phyloP scores from a whole-genome alignment of 2,329 filamentous ascomycete genomes.

The Calonectria henricotiae region DNA sequence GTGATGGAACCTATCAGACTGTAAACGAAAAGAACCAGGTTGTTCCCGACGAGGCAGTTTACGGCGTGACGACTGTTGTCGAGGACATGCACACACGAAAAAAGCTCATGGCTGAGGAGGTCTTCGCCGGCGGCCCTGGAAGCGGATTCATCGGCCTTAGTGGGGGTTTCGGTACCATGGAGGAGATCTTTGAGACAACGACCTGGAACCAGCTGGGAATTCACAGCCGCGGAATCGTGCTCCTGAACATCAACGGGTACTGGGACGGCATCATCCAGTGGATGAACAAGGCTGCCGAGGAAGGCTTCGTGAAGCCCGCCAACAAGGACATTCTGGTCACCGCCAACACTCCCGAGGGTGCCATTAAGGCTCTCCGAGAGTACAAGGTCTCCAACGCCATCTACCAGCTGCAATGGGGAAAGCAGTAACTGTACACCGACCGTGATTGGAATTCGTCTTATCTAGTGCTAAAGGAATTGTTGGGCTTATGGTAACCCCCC shows the following conservation, averaged over 20 bases:
- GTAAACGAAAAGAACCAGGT: slow-evolving; percentile 67
- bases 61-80: slow-evolving; percentile 90
- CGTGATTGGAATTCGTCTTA: slow-evolving; percentile 2
- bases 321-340: slow-evolving; percentile 87
- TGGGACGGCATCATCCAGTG: slow-evolving; percentile 90
- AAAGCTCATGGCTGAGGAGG: slow-evolving; percentile 91
- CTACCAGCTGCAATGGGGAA: slow-evolving; percentile 87
- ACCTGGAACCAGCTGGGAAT: slow-evolving; percentile 99
- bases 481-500: slow-evolving; percentile 29
- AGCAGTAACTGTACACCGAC: slow-evolving; percentile 64
- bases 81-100: slow-evolving; percentile 98
- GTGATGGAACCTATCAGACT: slow-evolving; percentile 71
- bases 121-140: slow-evolving; percentile 85
- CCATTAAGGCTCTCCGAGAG: slow-evolving; percentile 78
- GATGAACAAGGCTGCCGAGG: slow-evolving; percentile 82
- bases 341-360: slow-evolving; percentile 80
- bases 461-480: slow-evolving; percentile 11
- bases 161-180: slow-evolving; percentile 94
- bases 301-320: slow-evolving; percentile 82
- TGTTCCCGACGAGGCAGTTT: slow-evolving; percentile 77
- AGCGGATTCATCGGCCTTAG: slow-evolving; percentile 91
- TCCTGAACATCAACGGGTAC: slow-evolving; percentile 92
- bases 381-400: slow-evolving; percentile 85
- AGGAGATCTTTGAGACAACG: slow-evolving; percentile 92
- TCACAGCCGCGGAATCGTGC: slow-evolving; percentile 83